Evolutionary conservation across 108 stramenopile species (phyloP), one percentile per base, ranked within the genome.

Genomic region (Asterionellopsis glacialis): DNA sequence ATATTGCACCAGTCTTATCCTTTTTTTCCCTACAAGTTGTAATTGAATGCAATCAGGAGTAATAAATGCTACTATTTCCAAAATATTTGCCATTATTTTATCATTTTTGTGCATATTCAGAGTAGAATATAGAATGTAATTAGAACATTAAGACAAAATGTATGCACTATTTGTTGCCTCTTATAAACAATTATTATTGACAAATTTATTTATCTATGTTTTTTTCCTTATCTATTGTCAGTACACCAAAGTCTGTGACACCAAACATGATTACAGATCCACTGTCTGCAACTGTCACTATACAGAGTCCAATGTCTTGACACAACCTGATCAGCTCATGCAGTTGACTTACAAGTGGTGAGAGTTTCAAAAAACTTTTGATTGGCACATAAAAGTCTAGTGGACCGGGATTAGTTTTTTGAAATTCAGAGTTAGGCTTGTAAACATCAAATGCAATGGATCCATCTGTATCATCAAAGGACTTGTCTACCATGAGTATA

Each of bases 251-350:
- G 55, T 71, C 68, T 22, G 86, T 83, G 1, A 90, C 70, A 18
- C 86, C 84, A 68, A 88, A 90, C 66, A 84, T 80, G 55, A 86
- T 61, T 1, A 90, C 86, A 15, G 88, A 79, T 45, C 91, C 91
- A 24, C 77, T 69, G 62, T 93, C 89, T 16, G 85, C 74, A 21
- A 90, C 84, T 9, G 80, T 77, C 9, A 77, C 81, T 33, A 90
- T 67, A 25, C 85, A 76, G 11, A 93, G 47, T 15, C 84, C 85
- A 63, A 85, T 82, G 49, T 70, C 73, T 45, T 62, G 56, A 7
- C 71, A 24, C 5, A 69, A 53, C 33, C 21, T 23, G n/a, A 78
- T 7, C 27, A 65, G 44, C 13, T 55, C 26, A 49, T 63, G 33
- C 53, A 83, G 38, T 57, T 61, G n/a, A 1, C 10, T 63, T 13